Base-by-base conservation (phyloP, 1,284 basidiomycete species). In the Papiliotrema fonsecae region DNA sequence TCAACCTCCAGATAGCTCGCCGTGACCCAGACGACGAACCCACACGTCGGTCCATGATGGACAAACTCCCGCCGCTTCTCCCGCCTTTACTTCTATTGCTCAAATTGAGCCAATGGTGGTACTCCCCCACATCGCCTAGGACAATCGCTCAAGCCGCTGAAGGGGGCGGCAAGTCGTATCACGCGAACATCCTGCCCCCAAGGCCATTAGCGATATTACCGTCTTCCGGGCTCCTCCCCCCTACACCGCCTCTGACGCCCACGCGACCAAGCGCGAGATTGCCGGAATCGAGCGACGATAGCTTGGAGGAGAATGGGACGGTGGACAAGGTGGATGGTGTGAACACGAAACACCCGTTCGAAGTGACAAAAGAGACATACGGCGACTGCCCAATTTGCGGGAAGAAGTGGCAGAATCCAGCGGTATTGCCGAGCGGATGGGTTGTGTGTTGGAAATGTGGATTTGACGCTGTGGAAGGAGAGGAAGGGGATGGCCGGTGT, bases 21-120 rank as follows among this genome's bases (percentile, higher is more conserved):
- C 65, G 61, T 27, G 51, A 51, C 34, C 56, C 56, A 27, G 45
- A 54, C 14, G 19, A 18, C 18, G 16, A 31, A 16, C 38, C 41
- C n/a, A 26, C 42, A 37, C 14, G 21, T 30, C 10, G 26, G 41
- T 18, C n/a, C 19, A 16, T 27, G 19, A 16, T 30, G 25, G n/a
- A 16, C 11, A 47, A 54, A 27, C 52, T 71, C 22, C 67, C 64
- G 22, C 62, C 65, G 2, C 58, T 94, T 39, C 79, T 93, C 14
- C 80, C 96, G 2, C 87, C 88, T 3, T 85, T 90, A 30, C 93
- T 99, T 53, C 96, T 99, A 72, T 86, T 91, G 69, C 81, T 99
- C 77, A 97, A 96, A 73, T 94, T 98, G 72, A 78, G 97, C 27
- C 92, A 98, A 74, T 99, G 96, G 93, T 98, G 96, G 93, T 98